Base-by-base conservation (phyloP, 1,139 yeast genomes). In the Debaryomyces udenii region DNA sequence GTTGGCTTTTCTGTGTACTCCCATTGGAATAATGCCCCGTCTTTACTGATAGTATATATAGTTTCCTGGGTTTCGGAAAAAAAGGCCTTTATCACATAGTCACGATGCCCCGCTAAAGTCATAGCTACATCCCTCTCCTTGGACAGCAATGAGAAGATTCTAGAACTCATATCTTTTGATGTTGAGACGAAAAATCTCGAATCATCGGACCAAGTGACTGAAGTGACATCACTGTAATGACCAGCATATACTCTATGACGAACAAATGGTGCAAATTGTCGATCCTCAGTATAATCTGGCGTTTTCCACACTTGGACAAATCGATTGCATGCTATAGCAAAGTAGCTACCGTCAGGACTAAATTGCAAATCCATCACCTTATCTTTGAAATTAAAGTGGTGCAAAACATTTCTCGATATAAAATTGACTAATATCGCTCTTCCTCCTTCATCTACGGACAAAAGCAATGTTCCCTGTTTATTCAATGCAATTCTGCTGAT, bases 231-330 rank as follows among this genome's bases (percentile, higher is more conserved):
- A 39, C 83, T 83, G 60, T 83, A 90, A 66, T 93, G 99, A 20
- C 99, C 99, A 2, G 97, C 89, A 55, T 90, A 90, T 5, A 87
- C 79, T 55, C 96, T 74, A 62, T 88, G 90, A 50, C 96, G 84
- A 31, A 93, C 86, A 65, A 93, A 94, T 11, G 99, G 99, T 1
- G 96, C 94, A 74, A 94, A 93, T 60, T 90, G 97, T 49, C 96
- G 74, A 48, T 79, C 84, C 52, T 83, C 87, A 2, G 80, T 68
- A 27, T 74, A 72, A 39, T 80, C 83, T 0, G 98, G 98, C 1
- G 98, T 89, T 55, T 81, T 83, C 99, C 99, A 93, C 9, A 93
- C 86, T 60, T 94, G 98, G 18, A 93, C 68, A 45, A 86, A 85
- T 52, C 96, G 70, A 4, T 88, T 91, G 29, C 83, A 73, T 2